Conservation (phyloP, 2,329 filamentous ascomycete species). For the Colletotrichum viniferum region DNA sequence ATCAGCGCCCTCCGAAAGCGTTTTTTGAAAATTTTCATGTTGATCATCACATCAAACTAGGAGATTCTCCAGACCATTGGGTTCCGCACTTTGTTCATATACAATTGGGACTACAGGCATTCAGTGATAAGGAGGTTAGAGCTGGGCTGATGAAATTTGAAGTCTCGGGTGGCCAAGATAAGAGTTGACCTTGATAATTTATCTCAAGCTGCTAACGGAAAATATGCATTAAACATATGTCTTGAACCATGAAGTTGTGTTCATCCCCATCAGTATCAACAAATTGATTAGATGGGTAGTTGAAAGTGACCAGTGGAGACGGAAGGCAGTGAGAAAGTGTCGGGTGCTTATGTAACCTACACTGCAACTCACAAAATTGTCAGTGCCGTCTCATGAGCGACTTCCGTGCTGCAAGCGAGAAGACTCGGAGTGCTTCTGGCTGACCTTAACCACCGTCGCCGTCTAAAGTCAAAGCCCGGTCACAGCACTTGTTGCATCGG, state of each 20-base stretch:
- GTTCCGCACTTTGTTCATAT: not conserved
- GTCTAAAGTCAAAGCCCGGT: not conserved
- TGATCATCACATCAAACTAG: not conserved
- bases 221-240: not conserved
- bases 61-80: not conserved
- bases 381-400: not conserved
- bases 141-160: not conserved
- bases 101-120: not conserved
- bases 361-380: not conserved
- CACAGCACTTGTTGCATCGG: not conserved
- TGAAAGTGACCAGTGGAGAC: not conserved
- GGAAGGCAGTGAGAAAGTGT: not conserved
- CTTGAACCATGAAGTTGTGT: not conserved
- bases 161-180: not conserved
- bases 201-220: not conserved
- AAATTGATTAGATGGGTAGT: not conserved
- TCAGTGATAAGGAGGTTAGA: not conserved
- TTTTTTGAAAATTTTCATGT: not conserved
- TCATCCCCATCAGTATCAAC: not conserved
- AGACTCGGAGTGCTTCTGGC: not conserved
- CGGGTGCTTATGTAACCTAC: not conserved
- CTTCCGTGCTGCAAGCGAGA: not conserved
- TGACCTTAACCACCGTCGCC: not conserved
- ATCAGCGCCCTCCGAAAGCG: not conserved
- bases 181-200: fast-evolving